These are phyloP conservation scores for Neopestalotiopsis sp. DNA, from an alignment of 2,329 filamentous ascomycete genomes.

Conservation along the genomic window DNA sequence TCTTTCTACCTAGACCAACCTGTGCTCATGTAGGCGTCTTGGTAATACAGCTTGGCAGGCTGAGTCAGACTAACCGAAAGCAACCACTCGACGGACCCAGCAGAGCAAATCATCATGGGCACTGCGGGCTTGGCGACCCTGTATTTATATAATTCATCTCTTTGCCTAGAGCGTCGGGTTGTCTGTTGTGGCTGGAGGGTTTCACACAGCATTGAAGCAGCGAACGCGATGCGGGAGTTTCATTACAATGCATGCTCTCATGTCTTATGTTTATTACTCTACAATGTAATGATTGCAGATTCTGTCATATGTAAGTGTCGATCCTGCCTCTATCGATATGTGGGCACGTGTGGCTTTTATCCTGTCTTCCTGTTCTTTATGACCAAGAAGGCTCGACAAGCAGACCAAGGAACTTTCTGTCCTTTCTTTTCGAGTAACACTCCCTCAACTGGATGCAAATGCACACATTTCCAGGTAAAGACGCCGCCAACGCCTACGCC, in stretches of 20 bases:
- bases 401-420: neutral
- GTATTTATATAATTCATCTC: too few relatives aligned
- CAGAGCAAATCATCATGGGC: neutral
- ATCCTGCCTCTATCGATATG: neutral
- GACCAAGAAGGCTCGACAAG: neutral
- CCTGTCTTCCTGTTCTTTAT: neutral
- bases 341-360: neutral
- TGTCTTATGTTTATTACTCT: neutral
- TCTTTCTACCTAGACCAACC: too few relatives aligned
- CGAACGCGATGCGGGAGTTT: neutral
- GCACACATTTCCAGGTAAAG: neutral
- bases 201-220: neutral
- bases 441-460: neutral
- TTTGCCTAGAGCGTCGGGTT: neutral
- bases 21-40: neutral
- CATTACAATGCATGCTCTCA: neutral
- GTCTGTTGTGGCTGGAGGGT: neutral
- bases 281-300: constrained; percentile 1
- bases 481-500: constrained; percentile 6
- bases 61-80: neutral
- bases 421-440: neutral
- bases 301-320: neutral
- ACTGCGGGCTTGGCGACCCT: too few relatives aligned
- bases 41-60: neutral
- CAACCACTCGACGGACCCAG: neutral